These are phyloP conservation scores for Fraxinus paxiana DNA, from an alignment of 305 asterid genomes.

Conservation along the genomic window DNA sequence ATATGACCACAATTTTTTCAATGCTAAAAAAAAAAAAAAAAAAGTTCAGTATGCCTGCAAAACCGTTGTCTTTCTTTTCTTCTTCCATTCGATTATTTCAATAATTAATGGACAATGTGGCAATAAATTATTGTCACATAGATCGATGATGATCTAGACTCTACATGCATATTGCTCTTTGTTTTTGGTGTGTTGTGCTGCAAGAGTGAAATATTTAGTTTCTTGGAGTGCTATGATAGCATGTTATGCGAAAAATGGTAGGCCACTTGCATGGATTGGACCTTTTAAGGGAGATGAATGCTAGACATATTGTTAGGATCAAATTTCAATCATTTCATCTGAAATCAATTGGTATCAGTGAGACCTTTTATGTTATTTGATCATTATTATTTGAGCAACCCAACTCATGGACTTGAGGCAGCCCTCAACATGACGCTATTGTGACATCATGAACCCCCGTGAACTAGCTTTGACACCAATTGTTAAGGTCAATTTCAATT, in stretches of 20 bases:
- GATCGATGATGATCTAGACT: neutral
- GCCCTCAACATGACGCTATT: neutral
- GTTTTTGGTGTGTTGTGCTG: neutral
- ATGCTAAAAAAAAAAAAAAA: neutral
- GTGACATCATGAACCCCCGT: neutral
- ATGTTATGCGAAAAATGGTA: neutral
- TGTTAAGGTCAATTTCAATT: neutral
- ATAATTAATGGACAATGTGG: neutral
- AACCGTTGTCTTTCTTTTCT: neutral
- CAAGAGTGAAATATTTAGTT: neutral
- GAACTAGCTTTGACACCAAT: neutral
- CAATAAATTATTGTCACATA: neutral
- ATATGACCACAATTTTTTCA: neutral
- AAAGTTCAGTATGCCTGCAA: neutral
- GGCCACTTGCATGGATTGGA: neutral
- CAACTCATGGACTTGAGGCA: neutral
- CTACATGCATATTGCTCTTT: neutral
- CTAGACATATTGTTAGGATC: neutral
- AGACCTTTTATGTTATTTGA: neutral
- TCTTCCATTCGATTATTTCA: neutral
- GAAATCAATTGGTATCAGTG: neutral
- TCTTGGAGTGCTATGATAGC: neutral
- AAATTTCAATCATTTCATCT: neutral
- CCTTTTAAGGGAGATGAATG: neutral
- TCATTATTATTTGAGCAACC: neutral